Percentiles rank a stretch among this genome's conserved stretches.
phyloP scores from a whole-genome alignment of 2,329 filamentous ascomycete genomes.

The Alternaria postmessia region DNA sequence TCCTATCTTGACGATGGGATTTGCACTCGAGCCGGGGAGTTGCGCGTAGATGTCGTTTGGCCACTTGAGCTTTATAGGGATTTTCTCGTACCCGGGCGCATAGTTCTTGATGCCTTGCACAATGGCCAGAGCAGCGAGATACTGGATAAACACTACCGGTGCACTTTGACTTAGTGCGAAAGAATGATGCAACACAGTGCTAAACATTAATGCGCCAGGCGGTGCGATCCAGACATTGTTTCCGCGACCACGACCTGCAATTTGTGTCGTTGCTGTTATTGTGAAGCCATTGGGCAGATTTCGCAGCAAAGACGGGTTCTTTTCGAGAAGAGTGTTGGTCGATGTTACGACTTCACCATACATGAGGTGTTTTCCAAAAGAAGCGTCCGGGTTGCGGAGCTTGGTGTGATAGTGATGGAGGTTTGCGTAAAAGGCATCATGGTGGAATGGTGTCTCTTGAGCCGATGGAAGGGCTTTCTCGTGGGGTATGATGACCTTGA shows the following conservation, averaged over 20 bases:
- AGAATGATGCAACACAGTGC: conserved; percentile 84
- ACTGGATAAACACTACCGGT: conserved; percentile 93
- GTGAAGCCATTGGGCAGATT: conserved; percentile 87
- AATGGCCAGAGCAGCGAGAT: conserved; percentile 86
- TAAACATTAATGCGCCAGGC: conserved; percentile 85
- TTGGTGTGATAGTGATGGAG: conserved; percentile 71
- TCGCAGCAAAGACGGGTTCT: conserved; percentile 82
- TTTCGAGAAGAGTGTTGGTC: conserved; percentile 92
- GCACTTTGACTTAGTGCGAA: conserved; percentile 73
- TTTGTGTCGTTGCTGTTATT: conserved; percentile 82
- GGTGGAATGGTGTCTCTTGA: conserved; percentile 86
- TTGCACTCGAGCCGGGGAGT: conserved; percentile 60
- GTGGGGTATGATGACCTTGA: conserved; percentile 79
- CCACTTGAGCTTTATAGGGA: conserved; percentile 93
- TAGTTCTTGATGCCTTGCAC: conserved; percentile 85
- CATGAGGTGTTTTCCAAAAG: conserved; percentile 80
- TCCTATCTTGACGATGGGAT: conserved; percentile 82
- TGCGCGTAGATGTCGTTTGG: conserved; percentile 81
- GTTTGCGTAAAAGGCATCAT: conserved; percentile 77
- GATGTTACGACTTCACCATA: conserved; percentile 94
- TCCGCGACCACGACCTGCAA: conserved; percentile 87
- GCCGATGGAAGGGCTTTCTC: conserved; percentile 71
- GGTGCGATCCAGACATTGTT: conserved; percentile 96
- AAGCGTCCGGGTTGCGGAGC: conserved; percentile 61
- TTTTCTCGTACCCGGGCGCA: conserved; percentile 73